These are phyloP conservation scores for Trichoderma sp. DNA, from an alignment of 2,329 filamentous ascomycete genomes.

Conservation along the genomic window DNA sequence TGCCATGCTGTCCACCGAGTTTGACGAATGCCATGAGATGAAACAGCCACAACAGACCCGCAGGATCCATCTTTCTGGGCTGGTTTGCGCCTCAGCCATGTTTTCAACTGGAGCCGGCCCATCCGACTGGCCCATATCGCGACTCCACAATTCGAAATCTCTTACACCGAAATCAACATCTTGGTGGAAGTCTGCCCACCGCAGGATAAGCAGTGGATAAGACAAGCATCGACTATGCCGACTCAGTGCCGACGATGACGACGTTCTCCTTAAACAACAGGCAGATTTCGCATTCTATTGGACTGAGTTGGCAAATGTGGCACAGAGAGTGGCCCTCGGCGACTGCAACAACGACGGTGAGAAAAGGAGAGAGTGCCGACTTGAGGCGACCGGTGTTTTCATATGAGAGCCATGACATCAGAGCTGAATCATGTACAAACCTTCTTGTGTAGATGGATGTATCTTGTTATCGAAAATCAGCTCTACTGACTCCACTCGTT, in stretches of 20 bases:
- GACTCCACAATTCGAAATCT: slow-evolving; percentile 14
- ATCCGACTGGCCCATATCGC: slow-evolving; percentile 22
- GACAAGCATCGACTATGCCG: background rate
- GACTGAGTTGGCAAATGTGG: slow-evolving; percentile 3
- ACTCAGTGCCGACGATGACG: slow-evolving; percentile 10
- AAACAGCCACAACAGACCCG: slow-evolving; percentile 16
- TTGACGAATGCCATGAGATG: slow-evolving; percentile 16
- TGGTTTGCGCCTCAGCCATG: background rate
- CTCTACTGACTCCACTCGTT: slow-evolving; percentile 9
- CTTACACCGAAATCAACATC: slow-evolving; percentile 11
- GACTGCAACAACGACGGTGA: background rate
- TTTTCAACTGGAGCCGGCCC: slow-evolving; percentile 5
- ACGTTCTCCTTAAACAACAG: background rate
- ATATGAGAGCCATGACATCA: slow-evolving; percentile 18
- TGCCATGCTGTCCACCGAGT: background rate
- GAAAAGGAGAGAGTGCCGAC: slow-evolving; percentile 2
- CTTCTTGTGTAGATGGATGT: background rate
- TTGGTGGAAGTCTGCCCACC: slow-evolving; percentile 9
- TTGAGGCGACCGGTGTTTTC: slow-evolving; percentile 15
- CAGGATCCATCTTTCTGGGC: slow-evolving; percentile 10
- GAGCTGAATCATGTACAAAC: slow-evolving; percentile 25
- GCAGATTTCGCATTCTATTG: background rate
- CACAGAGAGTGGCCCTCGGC: slow-evolving; percentile 1
- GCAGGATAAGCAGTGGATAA: background rate
- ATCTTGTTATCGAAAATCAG: slow-evolving; percentile 5